These are phyloP conservation scores for Phytomonas francai DNA, from an alignment of 208 protist genomes.

Conservation along the genomic window DNA sequence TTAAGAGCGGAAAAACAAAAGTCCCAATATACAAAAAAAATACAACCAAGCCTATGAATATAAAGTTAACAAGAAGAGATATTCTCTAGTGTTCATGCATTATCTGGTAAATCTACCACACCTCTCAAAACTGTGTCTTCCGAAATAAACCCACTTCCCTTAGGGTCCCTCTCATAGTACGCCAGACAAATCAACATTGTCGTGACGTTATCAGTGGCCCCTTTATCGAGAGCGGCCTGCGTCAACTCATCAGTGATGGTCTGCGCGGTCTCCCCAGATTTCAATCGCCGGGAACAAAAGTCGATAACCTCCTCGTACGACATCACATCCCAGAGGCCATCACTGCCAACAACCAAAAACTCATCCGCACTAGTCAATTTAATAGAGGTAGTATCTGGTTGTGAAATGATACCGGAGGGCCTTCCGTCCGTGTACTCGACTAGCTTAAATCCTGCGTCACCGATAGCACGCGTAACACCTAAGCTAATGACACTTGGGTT, in stretches of 20 bases:
- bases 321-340: conserved; percentile 93
- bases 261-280: conserved; percentile 37
- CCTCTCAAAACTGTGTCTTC: conserved; percentile 12
- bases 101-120: neutral
- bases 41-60: neutral
- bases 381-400: conserved; percentile 52
- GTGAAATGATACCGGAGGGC: conserved; percentile 69
- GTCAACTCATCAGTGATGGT: conserved; percentile 47
- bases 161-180: conserved; percentile 11
- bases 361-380: conserved; percentile 76
- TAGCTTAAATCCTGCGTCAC: conserved; percentile 92
- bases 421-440: conserved; percentile 76
- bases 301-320: conserved; percentile 83
- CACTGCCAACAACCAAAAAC: conserved; percentile 90
- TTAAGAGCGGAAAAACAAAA: conserved; percentile 5
- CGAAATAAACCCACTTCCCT: conserved; percentile 19
- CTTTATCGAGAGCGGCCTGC: conserved; percentile 68
- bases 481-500: conserved; percentile 86
- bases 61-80: neutral
- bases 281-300: conserved; percentile 64
- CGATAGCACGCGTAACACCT: conserved; percentile 90
- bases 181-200: conserved; percentile 57
- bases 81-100: neutral
- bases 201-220: conserved; percentile 88
- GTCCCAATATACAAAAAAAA: conserved; percentile 6